Percentiles rank a stretch among this genome's conserved stretches.
phyloP scores from a whole-genome alignment of 192 early-diverging fungal species.

The Coemansia pectinata region DNA sequence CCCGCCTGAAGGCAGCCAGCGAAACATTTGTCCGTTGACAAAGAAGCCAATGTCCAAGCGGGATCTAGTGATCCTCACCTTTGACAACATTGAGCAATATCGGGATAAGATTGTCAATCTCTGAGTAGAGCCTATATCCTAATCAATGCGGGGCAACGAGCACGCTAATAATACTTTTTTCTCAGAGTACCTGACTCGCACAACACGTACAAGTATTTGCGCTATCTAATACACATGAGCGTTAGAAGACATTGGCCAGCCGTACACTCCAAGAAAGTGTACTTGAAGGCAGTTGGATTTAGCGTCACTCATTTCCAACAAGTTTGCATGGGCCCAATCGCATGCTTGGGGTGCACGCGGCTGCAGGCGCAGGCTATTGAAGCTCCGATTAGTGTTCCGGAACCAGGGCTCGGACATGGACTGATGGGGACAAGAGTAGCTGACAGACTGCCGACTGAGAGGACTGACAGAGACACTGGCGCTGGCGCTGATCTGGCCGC shows the following conservation, averaged over 20 bases:
- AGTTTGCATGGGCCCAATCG: neutral
- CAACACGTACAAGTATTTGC: neutral
- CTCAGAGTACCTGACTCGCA: too few relatives aligned
- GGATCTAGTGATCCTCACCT: constrained; percentile 77
- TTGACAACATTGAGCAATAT: constrained; percentile 82
- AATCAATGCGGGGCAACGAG: neutral
- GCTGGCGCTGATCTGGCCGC: neutral
- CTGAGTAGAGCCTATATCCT: constrained; percentile 17
- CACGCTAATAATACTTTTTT: too few relatives aligned
- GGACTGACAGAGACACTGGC: neutral
- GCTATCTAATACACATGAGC: neutral
- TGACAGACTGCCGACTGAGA: neutral
- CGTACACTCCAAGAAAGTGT: neutral
- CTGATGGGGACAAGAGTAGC: neutral
- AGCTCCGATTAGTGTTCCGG: constrained; percentile 1
- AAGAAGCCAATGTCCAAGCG: constrained; percentile 92
- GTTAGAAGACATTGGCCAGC: neutral
- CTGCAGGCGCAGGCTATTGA: neutral
- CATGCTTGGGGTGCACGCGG: neutral
- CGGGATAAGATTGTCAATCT: constrained; percentile 69
- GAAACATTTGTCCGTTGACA: constrained; percentile 91
- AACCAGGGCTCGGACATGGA: neutral
- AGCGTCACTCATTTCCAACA: constrained; percentile 1
- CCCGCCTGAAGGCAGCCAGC: constrained; percentile 69
- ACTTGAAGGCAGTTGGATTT: neutral